A percentile compares a stretch with the other conserved stretches of the same genome.
Evolutionary conservation across 2,329 filamentous ascomycete genomes (phyloP).

Genomic region (Cyanodermella asteris): DNA sequence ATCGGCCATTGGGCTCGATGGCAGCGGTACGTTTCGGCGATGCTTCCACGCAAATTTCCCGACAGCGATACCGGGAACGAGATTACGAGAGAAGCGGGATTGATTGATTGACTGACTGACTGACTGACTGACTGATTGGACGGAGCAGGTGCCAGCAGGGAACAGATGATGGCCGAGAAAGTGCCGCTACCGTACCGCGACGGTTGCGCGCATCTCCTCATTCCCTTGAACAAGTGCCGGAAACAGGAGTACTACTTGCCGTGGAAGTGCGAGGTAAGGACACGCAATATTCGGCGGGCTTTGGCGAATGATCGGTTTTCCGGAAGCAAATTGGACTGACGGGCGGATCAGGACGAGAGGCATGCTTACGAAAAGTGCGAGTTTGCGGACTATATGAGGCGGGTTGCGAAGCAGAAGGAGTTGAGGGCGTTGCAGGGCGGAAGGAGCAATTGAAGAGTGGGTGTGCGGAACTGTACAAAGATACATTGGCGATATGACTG

Average conservation of each 20-base stretch:
- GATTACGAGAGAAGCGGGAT: slow-evolving; percentile 4
- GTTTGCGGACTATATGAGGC: slow-evolving; percentile 96
- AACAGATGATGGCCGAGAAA: slow-evolving; percentile 82
- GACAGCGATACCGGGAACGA: neutral
- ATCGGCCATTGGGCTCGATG: slow-evolving; percentile 19
- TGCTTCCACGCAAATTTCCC: neutral
- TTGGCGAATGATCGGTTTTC: neutral
- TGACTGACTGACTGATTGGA: neutral
- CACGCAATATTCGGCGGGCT: neutral
- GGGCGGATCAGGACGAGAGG: slow-evolving; percentile 54
- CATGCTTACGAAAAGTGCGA: slow-evolving; percentile 99
- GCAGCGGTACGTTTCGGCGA: slow-evolving; percentile 6
- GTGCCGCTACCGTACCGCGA: slow-evolving; percentile 84
- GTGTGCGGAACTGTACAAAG: too few relatives aligned
- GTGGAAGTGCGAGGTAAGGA: slow-evolving; percentile 85
- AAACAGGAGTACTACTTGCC: slow-evolving; percentile 80
- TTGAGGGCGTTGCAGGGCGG: slow-evolving; percentile 67
- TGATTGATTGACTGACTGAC: neutral
- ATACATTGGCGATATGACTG: too few relatives aligned
- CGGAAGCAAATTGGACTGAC: neutral
- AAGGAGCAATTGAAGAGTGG: slow-evolving; percentile 51
- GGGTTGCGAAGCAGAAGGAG: slow-evolving; percentile 97
- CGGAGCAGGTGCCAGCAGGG: slow-evolving; percentile 39
- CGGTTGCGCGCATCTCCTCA: slow-evolving; percentile 82
- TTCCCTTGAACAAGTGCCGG: slow-evolving; percentile 89